A percentile compares a stretch with the other conserved stretches of the same genome.
Evolutionary conservation across 202 grass and related monocot genomes (phyloP).

Genomic region (Setaria italica): DNA sequence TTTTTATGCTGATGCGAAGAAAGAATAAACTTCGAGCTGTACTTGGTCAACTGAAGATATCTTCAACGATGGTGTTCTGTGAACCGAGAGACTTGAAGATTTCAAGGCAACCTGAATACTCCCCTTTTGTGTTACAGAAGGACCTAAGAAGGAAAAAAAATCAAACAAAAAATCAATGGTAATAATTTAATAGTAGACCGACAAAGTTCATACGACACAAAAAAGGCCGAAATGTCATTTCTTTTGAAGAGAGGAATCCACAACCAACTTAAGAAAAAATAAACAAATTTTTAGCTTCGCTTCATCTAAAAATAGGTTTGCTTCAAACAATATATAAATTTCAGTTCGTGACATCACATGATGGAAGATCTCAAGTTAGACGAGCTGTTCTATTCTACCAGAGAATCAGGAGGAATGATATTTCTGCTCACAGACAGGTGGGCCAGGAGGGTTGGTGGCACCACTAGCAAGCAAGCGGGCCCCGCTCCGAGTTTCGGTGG

Average conservation of each 20-base stretch:
- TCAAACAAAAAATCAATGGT: not conserved
- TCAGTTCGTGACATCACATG: not conserved
- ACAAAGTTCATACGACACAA: not conserved
- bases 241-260: not conserved
- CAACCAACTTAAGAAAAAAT: not conserved
- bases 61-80: not conserved
- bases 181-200: not conserved
- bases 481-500: not conserved
- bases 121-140: not conserved
- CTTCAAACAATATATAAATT: not conserved
- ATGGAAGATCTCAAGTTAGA: not conserved
- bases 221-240: not conserved
- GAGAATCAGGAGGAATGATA: not conserved
- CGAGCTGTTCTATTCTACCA: not conserved
- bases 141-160: not conserved
- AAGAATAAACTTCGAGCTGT: constrained; percentile 36
- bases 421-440: not conserved
- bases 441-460: not conserved
- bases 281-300: too few species aligned
- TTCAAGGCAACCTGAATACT: not conserved
- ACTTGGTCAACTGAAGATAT: constrained; percentile 33
- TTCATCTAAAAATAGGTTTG: too few species aligned
- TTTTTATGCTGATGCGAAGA: not conserved
- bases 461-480: not conserved
- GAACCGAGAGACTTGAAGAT: not conserved